These are phyloP conservation scores for Fagopyrum esculentum DNA, from an alignment of 148 eudicot species.

Conservation along the genomic window DNA sequence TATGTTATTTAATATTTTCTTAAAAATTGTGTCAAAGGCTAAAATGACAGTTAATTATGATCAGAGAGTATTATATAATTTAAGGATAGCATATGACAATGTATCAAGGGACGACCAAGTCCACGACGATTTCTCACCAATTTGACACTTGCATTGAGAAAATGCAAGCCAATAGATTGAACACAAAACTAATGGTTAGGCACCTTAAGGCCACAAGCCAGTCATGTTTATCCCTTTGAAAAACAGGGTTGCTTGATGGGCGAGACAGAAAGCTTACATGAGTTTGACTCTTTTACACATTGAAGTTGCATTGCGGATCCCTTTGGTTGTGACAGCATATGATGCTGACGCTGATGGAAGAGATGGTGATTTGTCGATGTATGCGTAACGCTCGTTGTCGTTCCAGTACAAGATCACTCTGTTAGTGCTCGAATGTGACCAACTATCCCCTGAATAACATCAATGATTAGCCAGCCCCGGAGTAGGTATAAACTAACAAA, in stretches of 20 bases:
- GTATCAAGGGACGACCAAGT: too few species aligned
- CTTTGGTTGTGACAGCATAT: conserved; percentile 60
- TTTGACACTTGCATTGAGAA: too few species aligned
- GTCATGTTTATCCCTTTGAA: background rate
- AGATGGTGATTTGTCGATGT: conserved; percentile 85
- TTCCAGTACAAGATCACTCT: conserved; percentile 87
- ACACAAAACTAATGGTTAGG: background rate
- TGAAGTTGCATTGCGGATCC: conserved; percentile 60
- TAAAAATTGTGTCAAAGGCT: too few species aligned
- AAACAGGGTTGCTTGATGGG: background rate
- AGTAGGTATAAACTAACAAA: background rate
- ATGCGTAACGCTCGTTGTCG: conserved; percentile 59
- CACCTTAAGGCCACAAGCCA: background rate
- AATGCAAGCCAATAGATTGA: background rate
- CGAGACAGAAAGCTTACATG: conserved; percentile 27
- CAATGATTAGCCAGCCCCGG: background rate
- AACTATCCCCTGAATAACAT: conserved; percentile 66
- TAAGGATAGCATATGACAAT: too few species aligned
- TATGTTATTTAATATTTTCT: too few species aligned
- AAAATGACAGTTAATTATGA: too few species aligned
- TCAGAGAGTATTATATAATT: too few species aligned
- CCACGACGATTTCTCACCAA: too few species aligned
- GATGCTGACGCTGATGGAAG: conserved; percentile 69
- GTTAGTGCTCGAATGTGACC: conserved; percentile 94
- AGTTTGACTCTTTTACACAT: conserved; percentile 55